Percentiles rank a stretch among this genome's conserved stretches.
These are phyloP conservation scores for Epichloe hybrida DNA, from an alignment of 2,329 filamentous ascomycete genomes.

Conservation along the genomic window DNA sequence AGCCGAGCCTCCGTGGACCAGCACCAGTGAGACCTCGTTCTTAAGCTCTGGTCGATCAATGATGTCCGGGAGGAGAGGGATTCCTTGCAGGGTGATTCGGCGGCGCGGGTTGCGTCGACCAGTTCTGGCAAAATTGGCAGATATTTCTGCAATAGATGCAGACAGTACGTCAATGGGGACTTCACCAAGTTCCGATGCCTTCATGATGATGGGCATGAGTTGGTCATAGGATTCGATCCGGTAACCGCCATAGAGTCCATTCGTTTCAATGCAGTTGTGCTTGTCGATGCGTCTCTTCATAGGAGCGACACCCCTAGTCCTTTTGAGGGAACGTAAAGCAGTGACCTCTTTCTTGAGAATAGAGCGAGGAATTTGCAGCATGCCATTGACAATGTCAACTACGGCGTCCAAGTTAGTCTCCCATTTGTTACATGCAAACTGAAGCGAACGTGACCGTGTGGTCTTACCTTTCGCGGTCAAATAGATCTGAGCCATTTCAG, in stretches of 20 bases:
- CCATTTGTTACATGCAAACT: neutral
- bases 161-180: constrained; percentile 12
- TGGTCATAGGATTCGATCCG: constrained; percentile 13
- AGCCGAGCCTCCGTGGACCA: constrained; percentile 9
- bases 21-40: constrained; percentile 12
- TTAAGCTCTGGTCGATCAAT: constrained; percentile 16
- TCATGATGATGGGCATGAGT: constrained; percentile 13
- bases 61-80: constrained; percentile 15
- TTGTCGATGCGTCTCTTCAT: constrained; percentile 15
- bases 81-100: constrained; percentile 8
- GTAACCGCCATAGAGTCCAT: constrained; percentile 14
- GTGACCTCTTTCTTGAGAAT: constrained; percentile 2
- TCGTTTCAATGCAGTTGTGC: constrained; percentile 6
- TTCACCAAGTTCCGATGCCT: constrained; percentile 10
- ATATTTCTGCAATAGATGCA: constrained; percentile 15
- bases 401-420: neutral
- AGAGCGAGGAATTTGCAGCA: constrained; percentile 2
- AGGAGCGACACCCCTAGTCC: constrained; percentile 10
- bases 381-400: constrained; percentile 15
- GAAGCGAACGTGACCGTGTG: neutral
- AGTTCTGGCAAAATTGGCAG: constrained; percentile 8
- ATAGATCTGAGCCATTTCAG: constrained; percentile 2
- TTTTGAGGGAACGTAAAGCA: constrained; percentile 1
- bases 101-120: constrained; percentile 1
- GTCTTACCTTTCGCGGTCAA: constrained; percentile 19